Conservation (phyloP, 139 green algal genomes). For the Coelastrella sp. region DNA sequence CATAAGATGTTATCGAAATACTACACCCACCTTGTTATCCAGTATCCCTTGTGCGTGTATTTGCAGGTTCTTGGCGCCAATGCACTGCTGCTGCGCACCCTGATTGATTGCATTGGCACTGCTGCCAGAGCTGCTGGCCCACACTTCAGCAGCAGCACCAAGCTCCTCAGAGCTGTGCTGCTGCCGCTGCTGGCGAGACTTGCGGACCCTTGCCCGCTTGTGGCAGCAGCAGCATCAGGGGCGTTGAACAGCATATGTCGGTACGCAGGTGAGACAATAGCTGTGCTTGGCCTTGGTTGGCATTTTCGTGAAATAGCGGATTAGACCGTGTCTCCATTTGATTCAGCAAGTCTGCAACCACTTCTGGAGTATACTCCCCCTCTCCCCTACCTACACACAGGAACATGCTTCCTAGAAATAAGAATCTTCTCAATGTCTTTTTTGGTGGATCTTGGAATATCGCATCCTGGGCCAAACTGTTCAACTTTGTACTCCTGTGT, state of each 20-base stretch:
- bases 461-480: too few relatives aligned
- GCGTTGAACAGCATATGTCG: constrained; percentile 44
- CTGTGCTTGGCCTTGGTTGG: neutral
- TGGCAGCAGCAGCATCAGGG: constrained; percentile 66
- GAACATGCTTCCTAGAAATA: too few relatives aligned
- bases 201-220: constrained; percentile 67
- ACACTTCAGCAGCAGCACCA: constrained; percentile 59
- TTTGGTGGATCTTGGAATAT: too few relatives aligned
- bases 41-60: neutral
- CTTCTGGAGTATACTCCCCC: too few relatives aligned
- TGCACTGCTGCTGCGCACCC: constrained; percentile 68
- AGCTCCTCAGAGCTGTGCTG: constrained; percentile 68
- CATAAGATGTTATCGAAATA: too few relatives aligned
- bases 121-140: constrained; percentile 59
- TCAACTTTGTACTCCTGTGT: too few relatives aligned
- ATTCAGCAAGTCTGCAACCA: too few relatives aligned
- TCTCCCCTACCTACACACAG: too few relatives aligned
- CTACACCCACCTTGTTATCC: neutral
- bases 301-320: neutral
- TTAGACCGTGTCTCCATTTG: neutral
- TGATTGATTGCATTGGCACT: constrained; percentile 69
- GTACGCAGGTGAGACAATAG: neutral
- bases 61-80: constrained; percentile 74
- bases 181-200: constrained; percentile 86
- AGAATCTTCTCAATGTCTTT: too few relatives aligned